A percentile compares a stretch with the other conserved stretches of the same genome.
Evolutionary conservation across 1,284 basidiomycete genomes (phyloP).

Genomic region (Melampsora occidentalis): DNA sequence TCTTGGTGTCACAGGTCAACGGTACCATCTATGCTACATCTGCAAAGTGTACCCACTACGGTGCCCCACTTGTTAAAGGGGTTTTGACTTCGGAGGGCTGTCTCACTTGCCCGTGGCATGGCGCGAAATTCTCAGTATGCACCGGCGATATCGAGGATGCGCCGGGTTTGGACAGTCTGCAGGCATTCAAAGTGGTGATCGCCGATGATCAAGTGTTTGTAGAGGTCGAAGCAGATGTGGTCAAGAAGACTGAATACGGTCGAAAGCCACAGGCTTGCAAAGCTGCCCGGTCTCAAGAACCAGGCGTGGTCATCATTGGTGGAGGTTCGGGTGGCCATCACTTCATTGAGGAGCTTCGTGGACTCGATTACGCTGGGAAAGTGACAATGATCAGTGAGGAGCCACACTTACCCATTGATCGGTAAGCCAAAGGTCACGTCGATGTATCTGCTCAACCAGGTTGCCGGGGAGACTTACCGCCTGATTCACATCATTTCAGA

Average conservation of each 20-base stretch:
- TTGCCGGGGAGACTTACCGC: not conserved
- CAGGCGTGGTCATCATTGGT: conserved; percentile 76
- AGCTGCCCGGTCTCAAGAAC: conserved; percentile 44
- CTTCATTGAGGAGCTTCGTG: conserved; percentile 75
- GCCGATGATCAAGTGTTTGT: conserved; percentile 73
- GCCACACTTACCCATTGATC: conserved; percentile 77
- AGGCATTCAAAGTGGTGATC: conserved; percentile 72
- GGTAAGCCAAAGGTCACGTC: not conserved
- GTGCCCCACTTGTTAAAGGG: conserved; percentile 51
- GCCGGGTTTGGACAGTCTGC: conserved; percentile 78
- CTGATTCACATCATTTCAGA: conserved; percentile 50
- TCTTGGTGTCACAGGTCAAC: conserved; percentile 51
- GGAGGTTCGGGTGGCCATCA: conserved; percentile 80
- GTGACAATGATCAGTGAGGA: conserved; percentile 81
- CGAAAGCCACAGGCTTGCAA: conserved; percentile 15
- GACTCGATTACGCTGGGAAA: conserved; percentile 66
- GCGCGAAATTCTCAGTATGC: conserved; percentile 50
- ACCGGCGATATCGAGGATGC: conserved; percentile 70
- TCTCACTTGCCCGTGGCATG: conserved; percentile 54
- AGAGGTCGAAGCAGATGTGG: conserved; percentile 63
- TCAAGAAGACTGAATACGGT: conserved; percentile 56
- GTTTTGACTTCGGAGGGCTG: conserved; percentile 51
- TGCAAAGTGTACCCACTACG: conserved; percentile 53
- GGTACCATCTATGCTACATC: conserved; percentile 52
- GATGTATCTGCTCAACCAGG: not conserved